Evolutionary conservation across 306 rosid genomes (phyloP).

Genomic region (Styphnolobium japonicum): DNA sequence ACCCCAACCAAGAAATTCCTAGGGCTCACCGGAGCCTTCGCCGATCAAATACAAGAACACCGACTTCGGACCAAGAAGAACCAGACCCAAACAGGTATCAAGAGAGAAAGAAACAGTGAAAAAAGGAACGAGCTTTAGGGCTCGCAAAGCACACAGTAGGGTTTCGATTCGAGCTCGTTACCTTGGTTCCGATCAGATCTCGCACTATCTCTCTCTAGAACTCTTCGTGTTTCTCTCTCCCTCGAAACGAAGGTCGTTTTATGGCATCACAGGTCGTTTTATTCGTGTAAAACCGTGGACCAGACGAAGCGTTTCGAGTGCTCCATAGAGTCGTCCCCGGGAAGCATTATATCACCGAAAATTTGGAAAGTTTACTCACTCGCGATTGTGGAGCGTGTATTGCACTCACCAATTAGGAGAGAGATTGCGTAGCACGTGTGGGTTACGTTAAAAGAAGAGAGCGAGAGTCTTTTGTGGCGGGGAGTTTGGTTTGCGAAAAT

Average conservation of each 20-base stretch:
- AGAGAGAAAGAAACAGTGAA: neutral
- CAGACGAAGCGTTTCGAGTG: constrained; percentile 54
- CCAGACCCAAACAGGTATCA: neutral
- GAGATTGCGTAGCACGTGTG: neutral
- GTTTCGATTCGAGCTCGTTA: constrained; percentile 44
- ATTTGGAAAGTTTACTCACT: constrained; percentile 38
- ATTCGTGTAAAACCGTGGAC: constrained; percentile 46
- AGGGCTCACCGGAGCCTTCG: constrained; percentile 22
- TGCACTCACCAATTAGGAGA: neutral
- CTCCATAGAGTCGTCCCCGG: constrained; percentile 51
- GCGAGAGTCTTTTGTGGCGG: constrained; percentile 27
- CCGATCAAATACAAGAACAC: neutral
- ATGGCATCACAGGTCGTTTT: constrained; percentile 57
- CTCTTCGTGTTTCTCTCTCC: constrained; percentile 29
- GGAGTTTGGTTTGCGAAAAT: constrained; percentile 29
- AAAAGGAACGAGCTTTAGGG: neutral
- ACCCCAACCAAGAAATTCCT: neutral
- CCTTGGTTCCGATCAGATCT: constrained; percentile 73
- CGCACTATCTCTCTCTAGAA: constrained; percentile 74
- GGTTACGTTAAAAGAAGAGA: accelerated
- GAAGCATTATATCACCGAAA: constrained; percentile 44
- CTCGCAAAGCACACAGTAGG: constrained; percentile 36
- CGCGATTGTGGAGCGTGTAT: accelerated
- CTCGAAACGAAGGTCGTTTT: constrained; percentile 45
- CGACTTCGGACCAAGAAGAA: constrained; percentile 8